Base-by-base conservation (phyloP, 768 basidiomycete genomes). In the Mycena maculata region DNA sequence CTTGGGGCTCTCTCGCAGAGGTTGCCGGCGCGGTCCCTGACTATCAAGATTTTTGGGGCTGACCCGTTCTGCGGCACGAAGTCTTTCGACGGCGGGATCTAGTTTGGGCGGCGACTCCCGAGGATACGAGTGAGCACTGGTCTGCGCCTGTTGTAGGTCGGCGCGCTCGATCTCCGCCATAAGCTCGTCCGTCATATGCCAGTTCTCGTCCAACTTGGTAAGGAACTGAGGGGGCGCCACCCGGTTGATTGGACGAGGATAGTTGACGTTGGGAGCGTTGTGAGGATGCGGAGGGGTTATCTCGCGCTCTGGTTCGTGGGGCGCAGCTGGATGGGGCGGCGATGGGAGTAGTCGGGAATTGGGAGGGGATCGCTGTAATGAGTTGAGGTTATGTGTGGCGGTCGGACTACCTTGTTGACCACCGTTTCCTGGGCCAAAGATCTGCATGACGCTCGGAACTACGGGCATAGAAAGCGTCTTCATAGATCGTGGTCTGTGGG, bases 131-230 rank as follows among this genome's bases (percentile, higher is more conserved):
- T 72, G 73, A n/a, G 78, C 78, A 69, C 85, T 83, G 41, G 80
- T 81, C 73, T 87, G 85, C 12, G 84, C 76, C 73, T 88, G 88
- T 60, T 89, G 87, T 67, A 86, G 77, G 76, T 91, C 89, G n/a
- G 88, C 88, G 45, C 87, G 85, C 73, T 92, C 91, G 67, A 92
- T 90, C 68, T 92, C 89, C 33, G 87, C 88, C 77, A 92, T 80
- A 30, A 92, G 82, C 68, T 92, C 88, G 38, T 87, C 86, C 0
- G 90, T 90, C 83, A 92, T 86, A 54, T 90, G 85, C 84, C 87
- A 91, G 42, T 83, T 83, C 44, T 87, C 88, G 39, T 88, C 87
- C 72, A 85, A 88, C 61, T 87, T 86, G 0, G 81, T 77, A 22
- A 90, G 83, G 73, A 91, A 90, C 30, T 83, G 85, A 13, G 86